phyloP scores from a whole-genome alignment of 768 basidiomycete genomes.

The Rhizopogon vinicolor region DNA sequence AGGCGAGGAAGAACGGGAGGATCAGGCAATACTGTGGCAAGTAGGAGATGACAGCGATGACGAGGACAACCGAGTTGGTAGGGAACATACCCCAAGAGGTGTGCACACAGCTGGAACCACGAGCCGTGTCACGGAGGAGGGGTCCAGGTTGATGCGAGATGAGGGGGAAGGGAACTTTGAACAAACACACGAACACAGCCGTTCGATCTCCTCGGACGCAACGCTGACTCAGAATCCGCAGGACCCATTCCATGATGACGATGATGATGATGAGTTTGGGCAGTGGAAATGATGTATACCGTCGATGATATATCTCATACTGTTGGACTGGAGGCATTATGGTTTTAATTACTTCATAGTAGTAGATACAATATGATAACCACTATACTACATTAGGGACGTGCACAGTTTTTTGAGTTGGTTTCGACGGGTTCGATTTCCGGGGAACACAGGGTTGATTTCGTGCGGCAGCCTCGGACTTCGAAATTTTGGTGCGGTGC shows the following conservation, averaged over 20 bases:
- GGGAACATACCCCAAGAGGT: constrained; percentile 17
- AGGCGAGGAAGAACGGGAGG: constrained; percentile 32
- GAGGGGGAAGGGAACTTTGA: constrained; percentile 29
- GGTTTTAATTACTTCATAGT: neutral
- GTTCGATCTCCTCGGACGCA: constrained; percentile 34
- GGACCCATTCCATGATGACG: constrained; percentile 6
- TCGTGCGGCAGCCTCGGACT: no score
- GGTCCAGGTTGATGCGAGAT: constrained; percentile 35
- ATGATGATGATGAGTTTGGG: constrained; percentile 29
- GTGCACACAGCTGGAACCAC: constrained; percentile 9
- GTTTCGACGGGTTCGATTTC: no score
- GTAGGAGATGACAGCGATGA: constrained; percentile 71
- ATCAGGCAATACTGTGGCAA: constrained; percentile 51
- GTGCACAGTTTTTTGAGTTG: no score
- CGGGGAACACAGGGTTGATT: no score
- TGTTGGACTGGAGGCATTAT: neutral
- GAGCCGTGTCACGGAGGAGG: constrained; percentile 31
- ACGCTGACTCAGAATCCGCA: constrained; percentile 21
- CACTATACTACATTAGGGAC: neutral
- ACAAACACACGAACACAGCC: constrained; percentile 22
- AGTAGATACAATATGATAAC: neutral
- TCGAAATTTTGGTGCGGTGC: no score
- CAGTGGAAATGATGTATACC: constrained; percentile 23
- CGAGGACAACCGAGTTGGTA: constrained; percentile 46
- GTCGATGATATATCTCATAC: constrained; percentile 1